Evolutionary conservation across 163 green algal species (phyloP).

Genomic region (Chloromonas sp.): DNA sequence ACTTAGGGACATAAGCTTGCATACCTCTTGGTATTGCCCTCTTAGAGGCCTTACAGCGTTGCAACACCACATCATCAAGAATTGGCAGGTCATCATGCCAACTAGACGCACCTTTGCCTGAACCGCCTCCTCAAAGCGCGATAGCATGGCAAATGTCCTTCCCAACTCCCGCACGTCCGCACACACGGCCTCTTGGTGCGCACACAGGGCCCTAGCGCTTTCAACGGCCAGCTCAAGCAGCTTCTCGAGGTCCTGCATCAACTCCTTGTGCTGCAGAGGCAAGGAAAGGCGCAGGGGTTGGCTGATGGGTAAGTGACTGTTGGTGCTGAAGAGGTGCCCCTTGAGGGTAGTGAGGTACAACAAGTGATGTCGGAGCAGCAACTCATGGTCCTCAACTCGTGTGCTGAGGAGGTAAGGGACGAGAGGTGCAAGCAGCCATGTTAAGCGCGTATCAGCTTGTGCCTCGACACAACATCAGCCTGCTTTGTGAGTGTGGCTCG

Average conservation of each 20-base stretch:
- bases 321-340: not conserved
- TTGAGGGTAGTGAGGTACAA: not conserved
- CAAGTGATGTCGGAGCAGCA: too few relatives aligned
- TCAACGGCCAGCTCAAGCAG: constrained; percentile 32
- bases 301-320: not conserved
- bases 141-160: constrained; percentile 20
- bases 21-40: too few relatives aligned
- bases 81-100: too few relatives aligned
- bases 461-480: too few relatives aligned
- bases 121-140: constrained; percentile 10
- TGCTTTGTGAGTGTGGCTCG: too few relatives aligned
- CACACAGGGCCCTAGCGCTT: constrained; percentile 19
- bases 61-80: too few relatives aligned
- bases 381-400: too few relatives aligned
- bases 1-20: too few relatives aligned
- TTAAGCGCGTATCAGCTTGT: too few relatives aligned
- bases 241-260: constrained; percentile 27
- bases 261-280: constrained; percentile 12
- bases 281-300: not conserved
- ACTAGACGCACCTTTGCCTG: constrained; percentile 3
- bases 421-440: too few relatives aligned
- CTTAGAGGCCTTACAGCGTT: too few relatives aligned
- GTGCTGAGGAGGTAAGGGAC: too few relatives aligned
- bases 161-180: constrained; percentile 22
- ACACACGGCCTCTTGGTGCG: constrained; percentile 18